Evolutionary conservation across 2,329 filamentous ascomycete genomes (phyloP), one percentile per base, ranked within the genome.

Genomic region (Phoma herbarum): DNA sequence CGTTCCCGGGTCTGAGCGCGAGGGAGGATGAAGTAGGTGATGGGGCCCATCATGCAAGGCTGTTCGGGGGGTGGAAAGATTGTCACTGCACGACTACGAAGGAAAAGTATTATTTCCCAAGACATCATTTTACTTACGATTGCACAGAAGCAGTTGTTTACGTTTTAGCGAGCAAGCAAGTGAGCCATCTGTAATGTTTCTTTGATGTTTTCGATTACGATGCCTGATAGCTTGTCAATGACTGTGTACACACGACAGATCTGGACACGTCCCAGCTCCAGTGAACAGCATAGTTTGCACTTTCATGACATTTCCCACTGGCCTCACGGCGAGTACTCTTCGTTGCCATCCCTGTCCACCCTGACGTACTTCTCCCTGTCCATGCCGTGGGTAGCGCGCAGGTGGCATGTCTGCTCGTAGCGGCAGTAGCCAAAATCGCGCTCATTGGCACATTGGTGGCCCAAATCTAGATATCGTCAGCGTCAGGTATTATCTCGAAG

Each of bases 401-500:
- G 75, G 41, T 78, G 73, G 64, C 80, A 82, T 2, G 60, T 67
- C 12, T 72, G 68, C 3, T 65, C 63, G 26, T 72, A 78, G 16
- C 68, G 72, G 46, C 76, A 79, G 61, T 73, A 78, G n/a, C 76
- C 68, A 14, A 73, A 66, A 29, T 77, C 75, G 22, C 75, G 73
- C 49, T 76, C 74, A 26, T 70, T 65, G 26, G 66, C 60, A 56
- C 77, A 79, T 31, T 75, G 69, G 63, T 82, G 80, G 1, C 80
- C 80, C 39, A 77, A 62, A 37, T 76, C 74, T 75, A 35, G 11
- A 18, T 28, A 2, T 20, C 11, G 25, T 44, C 23, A 56, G 22
- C 9, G 33, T 1, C 5, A 20, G 41, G n/a, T 3, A 42, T 14
- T 4, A 26, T 18, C 2, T 16, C 4, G 8, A 10, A 9, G 11